phyloP scores from a whole-genome alignment of 108 stramenopile genomes.

The Fistulifera solaris region DNA sequence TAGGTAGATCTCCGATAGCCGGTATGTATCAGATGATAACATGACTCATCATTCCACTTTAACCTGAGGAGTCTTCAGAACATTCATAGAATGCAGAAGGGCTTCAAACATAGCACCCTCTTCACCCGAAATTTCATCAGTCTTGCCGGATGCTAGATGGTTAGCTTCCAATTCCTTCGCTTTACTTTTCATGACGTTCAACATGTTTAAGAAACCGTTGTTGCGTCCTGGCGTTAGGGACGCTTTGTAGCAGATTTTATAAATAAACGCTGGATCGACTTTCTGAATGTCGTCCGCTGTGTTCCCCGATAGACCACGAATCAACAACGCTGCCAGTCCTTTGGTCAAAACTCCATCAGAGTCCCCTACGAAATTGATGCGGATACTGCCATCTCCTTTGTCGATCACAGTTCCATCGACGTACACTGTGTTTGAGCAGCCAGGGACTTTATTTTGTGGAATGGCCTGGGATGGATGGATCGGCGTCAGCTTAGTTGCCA shows the following conservation, averaged over 20 bases:
- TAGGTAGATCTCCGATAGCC: no score
- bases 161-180: conserved; percentile 27
- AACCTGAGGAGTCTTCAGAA: no score
- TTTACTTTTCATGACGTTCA: conserved; percentile 82
- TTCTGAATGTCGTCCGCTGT: conserved; percentile 61
- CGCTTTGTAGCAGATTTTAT: conserved; percentile 72
- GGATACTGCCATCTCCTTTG: conserved; percentile 20
- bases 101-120: no score
- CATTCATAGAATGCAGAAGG: no score
- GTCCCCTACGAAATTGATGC: conserved; percentile 81
- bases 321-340: conserved; percentile 86
- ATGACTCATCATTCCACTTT: no score
- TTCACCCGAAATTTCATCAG: no score
- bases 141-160: no score
- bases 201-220: conserved; percentile 98
- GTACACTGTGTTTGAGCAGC: conserved; percentile 83
- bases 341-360: conserved; percentile 93
- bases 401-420: conserved; percentile 46
- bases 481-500: conserved; percentile 58
- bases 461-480: conserved; percentile 42
- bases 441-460: conserved; percentile 84
- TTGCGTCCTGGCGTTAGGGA: conserved; percentile 92
- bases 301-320: conserved; percentile 67
- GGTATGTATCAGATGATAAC: no score
- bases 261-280: conserved; percentile 85